phyloP scores from a whole-genome alignment of 2,329 filamentous ascomycete species.

The Cadophora gregata region DNA sequence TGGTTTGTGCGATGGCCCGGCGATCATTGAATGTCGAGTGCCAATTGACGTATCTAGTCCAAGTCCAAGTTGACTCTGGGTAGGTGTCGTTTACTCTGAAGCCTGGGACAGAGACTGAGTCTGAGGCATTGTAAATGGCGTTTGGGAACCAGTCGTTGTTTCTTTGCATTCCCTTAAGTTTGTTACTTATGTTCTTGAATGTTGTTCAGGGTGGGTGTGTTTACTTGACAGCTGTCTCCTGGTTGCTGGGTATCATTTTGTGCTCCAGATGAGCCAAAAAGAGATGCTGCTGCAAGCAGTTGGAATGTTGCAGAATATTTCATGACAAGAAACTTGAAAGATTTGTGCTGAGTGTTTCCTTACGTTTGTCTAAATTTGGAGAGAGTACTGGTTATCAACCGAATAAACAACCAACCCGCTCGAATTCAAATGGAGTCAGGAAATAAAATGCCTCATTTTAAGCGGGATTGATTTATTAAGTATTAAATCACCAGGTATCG shows the following conservation, averaged over 20 bases:
- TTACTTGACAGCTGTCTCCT: not conserved
- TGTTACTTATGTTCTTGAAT: not conserved
- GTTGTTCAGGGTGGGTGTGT: not conserved
- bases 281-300: slow-evolving; percentile 2
- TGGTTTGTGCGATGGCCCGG: not conserved
- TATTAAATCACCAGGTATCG: too few species aligned
- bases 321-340: not conserved
- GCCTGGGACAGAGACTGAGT: slow-evolving; percentile 4
- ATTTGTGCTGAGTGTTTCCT: not conserved
- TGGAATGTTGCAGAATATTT: not conserved
- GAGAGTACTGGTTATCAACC: not conserved
- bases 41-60: slow-evolving; percentile 8
- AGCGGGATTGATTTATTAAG: too few species aligned
- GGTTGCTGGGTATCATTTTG: not conserved
- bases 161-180: not conserved
- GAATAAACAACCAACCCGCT: not conserved
- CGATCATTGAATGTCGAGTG: not conserved
- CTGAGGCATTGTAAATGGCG: slow-evolving; percentile 6
- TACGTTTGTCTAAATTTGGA: too few species aligned
- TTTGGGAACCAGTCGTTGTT: slow-evolving; percentile 1
- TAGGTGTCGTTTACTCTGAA: slow-evolving; percentile 15
- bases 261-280: not conserved
- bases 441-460: too few species aligned
- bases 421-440: not conserved
- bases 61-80: slow-evolving; percentile 15